Evolutionary conservation across 2,329 filamentous ascomycete genomes (phyloP).

Genomic region (Aspergillus pseudonomiae): DNA sequence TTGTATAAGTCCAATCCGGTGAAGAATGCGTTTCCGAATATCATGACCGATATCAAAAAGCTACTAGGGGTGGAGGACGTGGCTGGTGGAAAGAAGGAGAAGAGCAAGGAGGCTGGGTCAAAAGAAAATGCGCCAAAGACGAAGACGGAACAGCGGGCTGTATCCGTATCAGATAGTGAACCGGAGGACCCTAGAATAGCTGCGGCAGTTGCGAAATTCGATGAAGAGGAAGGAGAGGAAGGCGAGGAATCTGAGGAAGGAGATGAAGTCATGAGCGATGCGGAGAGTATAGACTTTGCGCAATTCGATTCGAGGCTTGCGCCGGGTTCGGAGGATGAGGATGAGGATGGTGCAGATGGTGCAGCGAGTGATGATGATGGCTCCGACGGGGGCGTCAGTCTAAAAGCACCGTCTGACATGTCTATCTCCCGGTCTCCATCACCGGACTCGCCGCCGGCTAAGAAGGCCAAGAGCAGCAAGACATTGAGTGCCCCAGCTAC

Average conservation of each 20-base stretch:
- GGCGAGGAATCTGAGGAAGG: constrained; percentile 21
- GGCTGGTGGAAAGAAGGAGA: constrained; percentile 20
- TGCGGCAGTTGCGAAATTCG: constrained; percentile 12
- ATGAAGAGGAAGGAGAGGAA: constrained; percentile 16
- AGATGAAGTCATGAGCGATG: constrained; percentile 26
- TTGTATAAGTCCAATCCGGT: constrained; percentile 64
- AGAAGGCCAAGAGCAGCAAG: constrained; percentile 29
- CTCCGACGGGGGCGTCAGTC: constrained; percentile 7
- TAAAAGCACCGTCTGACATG: constrained; percentile 29
- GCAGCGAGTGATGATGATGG: constrained; percentile 21
- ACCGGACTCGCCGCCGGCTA: constrained; percentile 24
- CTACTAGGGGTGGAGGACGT: constrained; percentile 40
- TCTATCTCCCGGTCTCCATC: constrained; percentile 42
- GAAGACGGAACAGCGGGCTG: not conserved
- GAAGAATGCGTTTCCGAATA: constrained; percentile 55
- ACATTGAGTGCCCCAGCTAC: constrained; percentile 24
- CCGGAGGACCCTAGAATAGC: not conserved
- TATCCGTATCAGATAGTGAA: not conserved
- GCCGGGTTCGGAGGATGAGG: constrained; percentile 29
- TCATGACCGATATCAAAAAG: constrained; percentile 45
- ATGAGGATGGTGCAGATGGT: constrained; percentile 28
- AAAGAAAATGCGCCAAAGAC: not conserved
- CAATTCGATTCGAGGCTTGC: constrained; percentile 41
- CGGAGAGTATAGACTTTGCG: constrained; percentile 31
- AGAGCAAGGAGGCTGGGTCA: not conserved